phyloP scores from a whole-genome alignment of 192 early-diverging fungal species.

The Dissophora globulifera region DNA sequence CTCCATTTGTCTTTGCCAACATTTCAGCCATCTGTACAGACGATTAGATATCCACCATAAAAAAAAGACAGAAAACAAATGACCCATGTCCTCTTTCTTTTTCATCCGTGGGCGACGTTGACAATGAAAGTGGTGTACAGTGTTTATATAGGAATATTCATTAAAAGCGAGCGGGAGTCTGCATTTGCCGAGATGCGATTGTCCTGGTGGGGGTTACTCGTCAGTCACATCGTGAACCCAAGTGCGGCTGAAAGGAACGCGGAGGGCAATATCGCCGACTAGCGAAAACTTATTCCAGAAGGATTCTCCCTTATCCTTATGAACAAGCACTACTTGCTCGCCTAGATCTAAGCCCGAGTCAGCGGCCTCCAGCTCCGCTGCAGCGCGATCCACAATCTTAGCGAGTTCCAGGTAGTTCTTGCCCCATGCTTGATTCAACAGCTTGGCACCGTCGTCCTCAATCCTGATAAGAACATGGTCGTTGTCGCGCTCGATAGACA shows the following conservation, averaged over 20 bases:
- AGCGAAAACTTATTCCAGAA: slow-evolving; percentile 38
- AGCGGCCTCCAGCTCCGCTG: slow-evolving; percentile 24
- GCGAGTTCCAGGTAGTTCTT: slow-evolving; percentile 30
- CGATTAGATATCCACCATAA: slow-evolving; percentile 1
- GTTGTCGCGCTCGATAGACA: slow-evolving; percentile 10
- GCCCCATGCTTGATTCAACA: slow-evolving; percentile 35
- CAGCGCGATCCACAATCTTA: slow-evolving; percentile 24
- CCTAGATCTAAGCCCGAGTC: slow-evolving; percentile 19
- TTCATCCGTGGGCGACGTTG: no score
- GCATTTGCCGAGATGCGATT: no score
- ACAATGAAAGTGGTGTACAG: neutral
- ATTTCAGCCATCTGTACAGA: neutral
- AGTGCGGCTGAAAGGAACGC: slow-evolving; percentile 32
- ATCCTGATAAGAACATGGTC: slow-evolving; percentile 35
- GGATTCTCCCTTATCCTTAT: neutral
- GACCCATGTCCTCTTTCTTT: no score
- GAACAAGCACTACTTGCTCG: slow-evolving; percentile 35
- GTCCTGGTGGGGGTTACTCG: no score
- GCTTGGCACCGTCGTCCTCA: slow-evolving; percentile 39
- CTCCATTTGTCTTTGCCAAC: neutral
- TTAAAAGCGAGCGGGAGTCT: no score
- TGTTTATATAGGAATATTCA: no score
- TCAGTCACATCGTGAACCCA: slow-evolving; percentile 44
- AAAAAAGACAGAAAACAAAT: no score
- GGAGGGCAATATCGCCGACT: slow-evolving; percentile 21